Evolutionary conservation across 106 monocot genomes (phyloP), one percentile per base, ranked within the genome.

Genomic region (Narthecium ossifragum): DNA sequence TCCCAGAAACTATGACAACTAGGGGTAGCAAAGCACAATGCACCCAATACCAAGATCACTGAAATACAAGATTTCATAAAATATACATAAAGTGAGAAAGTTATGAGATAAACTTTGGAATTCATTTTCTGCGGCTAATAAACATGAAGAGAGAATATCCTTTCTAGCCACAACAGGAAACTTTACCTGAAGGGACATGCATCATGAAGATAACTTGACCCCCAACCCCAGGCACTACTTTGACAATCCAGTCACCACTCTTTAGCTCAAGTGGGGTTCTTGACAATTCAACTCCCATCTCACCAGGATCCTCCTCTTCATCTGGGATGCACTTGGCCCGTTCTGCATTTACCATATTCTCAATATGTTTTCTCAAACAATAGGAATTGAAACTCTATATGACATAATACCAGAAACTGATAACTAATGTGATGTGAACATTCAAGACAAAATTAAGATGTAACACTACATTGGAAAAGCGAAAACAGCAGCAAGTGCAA

Each of bases 211-310:
- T 83, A 36, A 90, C 73, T 48, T 90, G 70, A 51, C 94, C 94
- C 2, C 94, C 94, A 66, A 90, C 75, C 86, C 90, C 90, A 14
- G 94, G 94, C 3, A 96, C 86, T 25, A 90, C 50, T 68, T 86
- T 78, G 55, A 96, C 75, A 26, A 36, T 18, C 94, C 94, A 96
- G 34, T 90, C 80, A 51, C 86, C 83, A 69, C 83, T 78, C 64
- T 84, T 86, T 47, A 96, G 52, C 26, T 90, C 81, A 37, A 96
- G 63, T 34, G 83, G 90, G 34, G 57, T 74, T 46, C 68, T 84
- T 52, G 90, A 75, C 18, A 84, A 75, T 68, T 86, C 84, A 41
- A 65, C 39, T 18, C 83, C 90, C 47, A 80, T 80, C 17, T 71
- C 31, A 39, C 60, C 73, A 13, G 77, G 55, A 43, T 65, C 33